Evolutionary conservation across 2,329 filamentous ascomycete species (phyloP).

Genomic region (Thielaviopsis populi): DNA sequence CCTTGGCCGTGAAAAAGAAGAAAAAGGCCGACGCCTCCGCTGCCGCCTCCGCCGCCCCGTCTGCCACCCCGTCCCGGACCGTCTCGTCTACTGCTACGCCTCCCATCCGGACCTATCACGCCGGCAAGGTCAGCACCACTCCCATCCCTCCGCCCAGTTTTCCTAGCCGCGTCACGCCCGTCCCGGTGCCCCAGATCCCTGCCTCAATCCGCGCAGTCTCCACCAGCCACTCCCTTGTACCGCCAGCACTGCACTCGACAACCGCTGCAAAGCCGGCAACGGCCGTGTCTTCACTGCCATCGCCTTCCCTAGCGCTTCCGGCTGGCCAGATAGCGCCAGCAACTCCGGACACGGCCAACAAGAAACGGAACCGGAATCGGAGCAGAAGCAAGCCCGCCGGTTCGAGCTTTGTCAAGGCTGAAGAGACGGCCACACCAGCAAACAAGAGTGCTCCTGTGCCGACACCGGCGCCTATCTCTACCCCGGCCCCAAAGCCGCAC

Average conservation of each 20-base stretch:
- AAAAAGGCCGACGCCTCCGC: constrained; percentile 5
- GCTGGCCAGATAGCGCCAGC: too few relatives aligned
- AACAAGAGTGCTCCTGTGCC: background rate
- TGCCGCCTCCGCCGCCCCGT: background rate
- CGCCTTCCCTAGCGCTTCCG: background rate
- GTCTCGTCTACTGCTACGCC: constrained; percentile 8
- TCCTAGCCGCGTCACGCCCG: background rate
- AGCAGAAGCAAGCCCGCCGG: background rate
- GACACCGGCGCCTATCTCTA: background rate
- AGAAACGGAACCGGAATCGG: background rate
- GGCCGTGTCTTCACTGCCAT: background rate
- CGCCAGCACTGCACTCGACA: background rate
- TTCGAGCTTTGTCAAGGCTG: background rate
- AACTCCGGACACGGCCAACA: background rate
- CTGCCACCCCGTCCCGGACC: background rate
- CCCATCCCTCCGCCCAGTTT: constrained; percentile 12
- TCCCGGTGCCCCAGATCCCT: constrained; percentile 3
- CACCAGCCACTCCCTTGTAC: background rate
- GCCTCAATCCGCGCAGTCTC: background rate
- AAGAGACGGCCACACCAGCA: background rate
- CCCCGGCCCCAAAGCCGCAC: background rate
- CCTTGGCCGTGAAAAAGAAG: constrained; percentile 11
- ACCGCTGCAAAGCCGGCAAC: background rate
- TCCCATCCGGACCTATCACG: constrained; percentile 10
- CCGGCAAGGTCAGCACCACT: constrained; percentile 13